Conservation (phyloP, 2,329 filamentous ascomycete species). For the Penicillium sp. region DNA sequence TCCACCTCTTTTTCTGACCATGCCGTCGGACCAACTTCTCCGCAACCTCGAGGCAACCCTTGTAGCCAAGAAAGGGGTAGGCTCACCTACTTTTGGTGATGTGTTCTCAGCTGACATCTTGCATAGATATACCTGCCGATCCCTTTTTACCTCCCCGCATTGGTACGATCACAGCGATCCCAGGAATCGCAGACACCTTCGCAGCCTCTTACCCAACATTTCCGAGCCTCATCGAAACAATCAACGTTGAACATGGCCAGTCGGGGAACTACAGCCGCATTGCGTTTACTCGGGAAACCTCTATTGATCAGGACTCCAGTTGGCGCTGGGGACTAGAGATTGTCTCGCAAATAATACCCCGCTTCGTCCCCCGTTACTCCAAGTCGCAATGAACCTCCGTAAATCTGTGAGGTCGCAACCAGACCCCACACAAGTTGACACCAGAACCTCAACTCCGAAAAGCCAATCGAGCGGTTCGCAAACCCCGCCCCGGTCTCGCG, state of each 20-base stretch:
- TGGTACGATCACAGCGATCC: not conserved
- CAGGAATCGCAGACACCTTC: conserved; percentile 2
- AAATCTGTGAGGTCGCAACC: conserved; percentile 16
- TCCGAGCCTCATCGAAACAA: not conserved
- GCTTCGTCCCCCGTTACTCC: not conserved
- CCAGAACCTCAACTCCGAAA: conserved; percentile 16
- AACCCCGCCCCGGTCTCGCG: conserved; percentile 14
- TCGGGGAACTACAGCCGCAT: conserved; percentile 17
- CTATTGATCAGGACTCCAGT: conserved; percentile 13
- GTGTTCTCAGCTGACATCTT: conserved; percentile 9
- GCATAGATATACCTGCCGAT: conserved; percentile 1
- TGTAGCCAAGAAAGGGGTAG: conserved; percentile 9
- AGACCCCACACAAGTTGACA: conserved; percentile 9
- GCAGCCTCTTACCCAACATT: not conserved
- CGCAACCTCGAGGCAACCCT: conserved; percentile 9
- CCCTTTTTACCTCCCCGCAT: conserved; percentile 12
- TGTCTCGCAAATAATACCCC: not conserved
- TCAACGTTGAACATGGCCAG: conserved; percentile 25
- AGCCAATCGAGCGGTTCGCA: conserved; percentile 19
- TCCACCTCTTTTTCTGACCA: not conserved
- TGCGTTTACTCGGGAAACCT: conserved; percentile 17
- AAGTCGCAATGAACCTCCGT: conserved; percentile 19
- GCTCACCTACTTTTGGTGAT: not conserved
- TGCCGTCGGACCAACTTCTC: conserved; percentile 3
- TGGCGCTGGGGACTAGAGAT: conserved; percentile 21